Percentiles rank a stretch among this genome's conserved stretches.
phyloP scores from a whole-genome alignment of 345 rosid species.

The Kernera saxatilis region DNA sequence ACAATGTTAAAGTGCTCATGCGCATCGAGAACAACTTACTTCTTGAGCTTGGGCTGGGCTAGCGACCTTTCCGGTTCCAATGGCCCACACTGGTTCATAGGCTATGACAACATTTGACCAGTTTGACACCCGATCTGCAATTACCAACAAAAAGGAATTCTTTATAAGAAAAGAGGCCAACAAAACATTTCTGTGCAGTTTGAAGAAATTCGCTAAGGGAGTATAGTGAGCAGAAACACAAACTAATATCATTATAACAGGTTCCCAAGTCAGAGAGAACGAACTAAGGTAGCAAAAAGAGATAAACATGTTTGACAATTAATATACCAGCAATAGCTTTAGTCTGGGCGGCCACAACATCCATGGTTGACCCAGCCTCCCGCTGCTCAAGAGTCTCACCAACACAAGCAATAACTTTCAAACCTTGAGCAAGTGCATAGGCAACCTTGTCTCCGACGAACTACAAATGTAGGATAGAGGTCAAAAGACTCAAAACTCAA shows the following conservation, averaged over 20 bases:
- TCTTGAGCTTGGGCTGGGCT: conserved; percentile 93
- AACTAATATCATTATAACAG: not conserved
- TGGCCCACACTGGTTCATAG: conserved; percentile 95
- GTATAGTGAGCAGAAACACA: not conserved
- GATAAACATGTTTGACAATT: not conserved
- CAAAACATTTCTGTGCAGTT: not conserved
- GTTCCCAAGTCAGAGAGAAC: not conserved
- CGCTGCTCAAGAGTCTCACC: conserved; percentile 94
- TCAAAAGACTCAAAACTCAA: not conserved
- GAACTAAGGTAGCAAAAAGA: not conserved
- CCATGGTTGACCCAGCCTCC: conserved; percentile 77
- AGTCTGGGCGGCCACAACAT: conserved; percentile 86
- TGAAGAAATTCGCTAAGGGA: not conserved
- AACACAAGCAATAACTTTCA: conserved; percentile 91
- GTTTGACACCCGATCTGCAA: conserved; percentile 49
- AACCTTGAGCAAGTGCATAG: conserved; percentile 84
- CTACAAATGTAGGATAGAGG: conserved; percentile 34
- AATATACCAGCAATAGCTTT: conserved; percentile 81
- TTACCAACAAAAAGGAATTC: not conserved
- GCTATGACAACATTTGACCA: conserved; percentile 83
- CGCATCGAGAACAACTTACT: conserved; percentile 38
- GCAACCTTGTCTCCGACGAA: conserved; percentile 88
- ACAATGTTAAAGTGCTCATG: not conserved
- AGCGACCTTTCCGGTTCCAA: conserved; percentile 93
- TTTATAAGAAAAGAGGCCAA: not conserved